Evolutionary conservation across 78 protist genomes (phyloP), one percentile per base, ranked within the genome.

Genomic region (Chrysochromulina tobinii): DNA sequence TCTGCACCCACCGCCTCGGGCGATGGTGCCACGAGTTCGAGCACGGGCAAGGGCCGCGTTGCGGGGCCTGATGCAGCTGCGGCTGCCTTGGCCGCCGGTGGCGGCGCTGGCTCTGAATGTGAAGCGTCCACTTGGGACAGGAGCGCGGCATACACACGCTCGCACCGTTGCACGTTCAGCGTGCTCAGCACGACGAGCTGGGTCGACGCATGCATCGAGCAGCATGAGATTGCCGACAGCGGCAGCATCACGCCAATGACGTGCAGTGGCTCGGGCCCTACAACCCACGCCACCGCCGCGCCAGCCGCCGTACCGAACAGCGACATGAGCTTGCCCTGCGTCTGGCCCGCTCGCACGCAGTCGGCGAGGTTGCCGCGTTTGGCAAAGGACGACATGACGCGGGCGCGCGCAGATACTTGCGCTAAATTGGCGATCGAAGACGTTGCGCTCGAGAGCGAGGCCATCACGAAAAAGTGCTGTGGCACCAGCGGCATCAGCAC

Each of bases 281-380:
- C 11, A 3, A 51, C 5, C 55, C 64, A 55, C 38, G 93, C 21
- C 64, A 59, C 14, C 64, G 64, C 14, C 64, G 8, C 21, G 14
- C 64, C 64, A 12, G 84, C 23, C 23, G 79, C 72, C 7, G 91
- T 92, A 27, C 96, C 96, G 2, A 93, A 0, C 2, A 90, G 8
- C 6, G 87, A 61, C n/a, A 86, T 69, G 38, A 61, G 88, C 23
- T 79, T 92, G 25, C 91, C 23, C 90, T 94, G 96, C 18, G 93
- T 25, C 83, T 67, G 61, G 8, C 89, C 61, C 87, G 92, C 92
- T 5, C 89, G 94, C n/a, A 94, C 92, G 81, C 89, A 21, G 68
- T 94, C 96, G 55, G 91, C 96, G 48, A 94, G 93, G 75, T 94
- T 94, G 77, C 58, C 83, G 0, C 12, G 15, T 5, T 8, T n/a